Evolutionary conservation across 176 grass and related monocot species (phyloP), one percentile per base, ranked within the genome.

Genomic region (Carex scoparia): DNA sequence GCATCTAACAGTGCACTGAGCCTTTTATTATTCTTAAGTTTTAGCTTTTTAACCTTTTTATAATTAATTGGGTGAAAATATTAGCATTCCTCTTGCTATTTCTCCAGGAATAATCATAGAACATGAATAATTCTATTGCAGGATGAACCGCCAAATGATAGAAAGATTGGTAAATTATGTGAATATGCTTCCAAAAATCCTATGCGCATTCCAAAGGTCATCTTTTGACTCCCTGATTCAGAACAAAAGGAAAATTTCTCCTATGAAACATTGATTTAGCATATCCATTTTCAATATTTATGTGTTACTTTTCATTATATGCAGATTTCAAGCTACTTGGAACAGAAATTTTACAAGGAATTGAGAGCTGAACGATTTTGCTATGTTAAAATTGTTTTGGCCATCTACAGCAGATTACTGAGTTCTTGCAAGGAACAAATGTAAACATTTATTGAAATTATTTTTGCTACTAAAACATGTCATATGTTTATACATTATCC

Each of bases 161-260:
- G 95, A 49, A 92, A 98, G 82, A 98, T 98, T 7, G 81, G 89
- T 4, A 98, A 98, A 92, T 80, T 98, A 74, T 98, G 95, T 42
- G 95, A 98, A 90, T 98, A 98, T 84, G 92, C 89, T 90, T 93
- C 93, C 0, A 95, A 18, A 84, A 98, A 98, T 92, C 88, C 95
- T 12, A 83, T 98, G 84, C 93, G 95, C 61, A 89, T 98, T 85
- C 95, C 95, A 15, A 95, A 95, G 93, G 95, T 98, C 23, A 65
- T 53, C 61, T 88, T 87, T 38, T 37, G 16, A 66, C 76, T 66
- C 27, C 46, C 30, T 53, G 12, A 69, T 69, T 15, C 64, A 33
- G 64, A 16, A 70, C n/a, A 44, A 63, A 68, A 40, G 33, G 33
- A 69, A 69, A 69, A 16, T 37, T 14, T 42, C 35, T 44, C 10